Evolutionary conservation across 2,329 filamentous ascomycete species (phyloP), one percentile per base, ranked within the genome.

Genomic region (Purpureocillium lavendulum): DNA sequence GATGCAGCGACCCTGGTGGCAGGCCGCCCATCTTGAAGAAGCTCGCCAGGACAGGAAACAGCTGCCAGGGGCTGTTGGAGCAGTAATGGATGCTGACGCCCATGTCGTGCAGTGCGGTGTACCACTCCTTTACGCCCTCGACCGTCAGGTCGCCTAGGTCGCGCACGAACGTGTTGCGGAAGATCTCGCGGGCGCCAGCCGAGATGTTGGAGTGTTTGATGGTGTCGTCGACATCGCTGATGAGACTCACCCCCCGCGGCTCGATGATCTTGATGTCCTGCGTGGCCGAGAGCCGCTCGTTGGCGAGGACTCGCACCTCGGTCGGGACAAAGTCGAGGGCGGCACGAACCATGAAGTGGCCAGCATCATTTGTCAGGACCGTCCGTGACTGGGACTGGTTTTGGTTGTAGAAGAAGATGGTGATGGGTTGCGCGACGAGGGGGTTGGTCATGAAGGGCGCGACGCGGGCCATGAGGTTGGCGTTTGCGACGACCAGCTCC

Each of bases 11-110:
- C 0, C 92, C 94, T 1, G 77, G 77, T 0, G 92, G 92, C 1
- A 98, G 66, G 2, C 84, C 84, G 7, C 85, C 84, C 31, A 83
- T 64, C 47, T 81, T 79, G 59, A 97, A 94, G 58, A 84, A 98
- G 39, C 77, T 87, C 5, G 86, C 83, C 10, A 98, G 67, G 3
- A 97, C 79, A 0, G 92, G 92, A 52, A 87, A 98, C 7, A 98
- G 73, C 58, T 98, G 94, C 94, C 94, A 98, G 1, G 92, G 92
- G 37, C 90, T 94, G 61, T 98, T 98, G n/a, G 92, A 98, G 48
- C 95, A 94, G 59, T 98, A 98, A 57, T 98, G 94, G 38, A 98
- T 75, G 51, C 81, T 78, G 17, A 97, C 90, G 14, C 89, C 88
- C 65, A 90, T 78, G 15, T 80, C 70, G 30, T 84, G 74, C 63